Percentiles rank a stretch among this genome's conserved stretches.
Evolutionary conservation across 164 flowering plant species (phyloP).

Genomic region (Taxillus chinensis): DNA sequence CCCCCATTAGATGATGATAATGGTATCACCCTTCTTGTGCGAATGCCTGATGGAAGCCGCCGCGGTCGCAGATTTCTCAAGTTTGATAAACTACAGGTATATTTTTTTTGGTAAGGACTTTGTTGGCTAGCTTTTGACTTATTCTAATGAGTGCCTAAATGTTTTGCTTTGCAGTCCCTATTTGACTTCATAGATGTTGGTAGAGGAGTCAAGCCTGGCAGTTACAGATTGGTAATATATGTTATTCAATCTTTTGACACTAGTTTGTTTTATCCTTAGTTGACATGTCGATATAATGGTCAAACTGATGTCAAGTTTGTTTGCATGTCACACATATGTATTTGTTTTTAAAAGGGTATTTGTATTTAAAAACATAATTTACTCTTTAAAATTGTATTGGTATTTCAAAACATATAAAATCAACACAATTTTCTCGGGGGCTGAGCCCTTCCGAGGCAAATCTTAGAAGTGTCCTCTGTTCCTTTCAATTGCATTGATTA

Average conservation of each 20-base stretch:
- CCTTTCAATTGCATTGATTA: too few species aligned
- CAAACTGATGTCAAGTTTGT: too few species aligned
- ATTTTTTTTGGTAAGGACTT: not conserved
- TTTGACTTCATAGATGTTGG: conserved; percentile 88
- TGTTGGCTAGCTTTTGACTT: not conserved
- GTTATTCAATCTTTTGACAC: not conserved
- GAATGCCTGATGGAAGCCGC: conserved; percentile 95
- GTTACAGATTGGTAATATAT: conserved; percentile 76
- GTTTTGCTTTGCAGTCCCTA: conserved; percentile 49
- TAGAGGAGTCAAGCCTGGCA: conserved; percentile 69
- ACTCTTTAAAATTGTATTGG: too few species aligned
- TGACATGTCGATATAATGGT: too few species aligned
- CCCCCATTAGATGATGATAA: conserved; percentile 69
- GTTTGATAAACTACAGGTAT: conserved; percentile 73
- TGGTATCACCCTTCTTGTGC: conserved; percentile 70
- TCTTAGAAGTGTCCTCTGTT: too few species aligned
- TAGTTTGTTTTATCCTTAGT: too few species aligned
- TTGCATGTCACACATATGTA: too few species aligned
- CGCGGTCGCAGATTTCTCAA: conserved; percentile 83
- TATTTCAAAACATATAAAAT: too few species aligned
- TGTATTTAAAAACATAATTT: too few species aligned
- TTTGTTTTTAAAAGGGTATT: too few species aligned
- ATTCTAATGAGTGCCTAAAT: not conserved
- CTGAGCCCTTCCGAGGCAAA: too few species aligned
- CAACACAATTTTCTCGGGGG: too few species aligned